Base-by-base conservation (phyloP, 768 basidiomycete genomes). In the Russula compacta region DNA sequence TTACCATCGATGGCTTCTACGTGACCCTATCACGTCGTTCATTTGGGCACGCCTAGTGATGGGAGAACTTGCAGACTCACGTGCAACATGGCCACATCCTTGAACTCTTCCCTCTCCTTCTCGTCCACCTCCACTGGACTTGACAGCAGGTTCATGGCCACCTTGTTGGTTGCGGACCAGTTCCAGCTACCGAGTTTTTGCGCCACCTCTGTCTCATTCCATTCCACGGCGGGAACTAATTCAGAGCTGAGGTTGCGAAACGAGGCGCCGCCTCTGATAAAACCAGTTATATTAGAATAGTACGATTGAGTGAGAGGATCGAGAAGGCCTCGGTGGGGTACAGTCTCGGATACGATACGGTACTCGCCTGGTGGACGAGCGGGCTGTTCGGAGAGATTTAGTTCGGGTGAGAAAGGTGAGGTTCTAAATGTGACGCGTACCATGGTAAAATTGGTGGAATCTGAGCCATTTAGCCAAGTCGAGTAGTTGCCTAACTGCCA, bases 251-350 rank as follows among this genome's bases (percentile, higher is more conserved):
- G 81, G 68, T 92, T 92, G 68, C 83, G 77, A 67, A 82, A 81
- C 42, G 75, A 73, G 14, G 82, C 71, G 47, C 81, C 74, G 3
- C 87, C 88, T 56, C 83, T 84, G 60, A 89, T 78, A 69, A 88
- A 91, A 7, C 90, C 91, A 15, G 90, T 90, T 47, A 87, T 78
- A 69, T 93, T 93, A 4, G 76, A 71, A 66, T 84, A 88, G 69
- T 89, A 92, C 0, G 89, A 85, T 21, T 74, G 75, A 39, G 67
- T 58, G 19, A 67, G 61, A 4, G 81, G 77, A 63, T 83, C 77
- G 4, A 86, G 70, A 40, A 68, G 67, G 4, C 69, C 71, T 6
- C 79, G 79, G 52, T 74, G 69, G 1, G 81, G 71, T 42, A 81
- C 66, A 60, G 87, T 78, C 29, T 73, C 70, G 21, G 79, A 73